Conservation (phyloP, 2,329 filamentous ascomycete genomes). For the Ilyonectria destructans region DNA sequence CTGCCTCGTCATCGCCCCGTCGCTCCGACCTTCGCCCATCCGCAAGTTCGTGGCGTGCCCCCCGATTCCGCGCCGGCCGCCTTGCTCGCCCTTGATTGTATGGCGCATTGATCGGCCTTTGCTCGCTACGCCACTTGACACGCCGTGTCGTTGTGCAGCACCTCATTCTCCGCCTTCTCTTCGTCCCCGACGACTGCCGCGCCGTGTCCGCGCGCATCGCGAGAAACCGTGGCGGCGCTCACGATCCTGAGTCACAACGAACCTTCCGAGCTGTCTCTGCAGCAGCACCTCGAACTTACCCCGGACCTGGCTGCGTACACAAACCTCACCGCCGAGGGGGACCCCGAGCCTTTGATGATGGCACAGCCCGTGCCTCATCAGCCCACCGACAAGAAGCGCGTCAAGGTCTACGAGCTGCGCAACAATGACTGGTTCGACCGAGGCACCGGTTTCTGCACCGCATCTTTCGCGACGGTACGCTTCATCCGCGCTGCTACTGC, state of each 20-base stretch:
- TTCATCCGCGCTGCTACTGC: slow-evolving; percentile 37
- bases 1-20: slow-evolving; percentile 26
- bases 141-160: slow-evolving; percentile 42
- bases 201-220: slow-evolving; percentile 51
- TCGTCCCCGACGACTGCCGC: slow-evolving; percentile 43
- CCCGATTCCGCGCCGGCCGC: slow-evolving; percentile 40
- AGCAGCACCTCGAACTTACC: slow-evolving; percentile 73
- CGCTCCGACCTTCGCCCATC: slow-evolving; percentile 38
- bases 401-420: slow-evolving; percentile 98
- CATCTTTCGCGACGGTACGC: slow-evolving; percentile 81
- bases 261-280: slow-evolving; percentile 70
- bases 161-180: slow-evolving; percentile 24
- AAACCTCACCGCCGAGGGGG: slow-evolving; percentile 67
- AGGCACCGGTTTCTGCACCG: slow-evolving; percentile 95
- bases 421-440: slow-evolving; percentile 99
- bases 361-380: slow-evolving; percentile 81
- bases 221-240: slow-evolving; percentile 70
- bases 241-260: slow-evolving; percentile 69
- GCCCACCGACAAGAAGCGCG: slow-evolving; percentile 80
- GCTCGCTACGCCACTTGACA: slow-evolving; percentile 41
- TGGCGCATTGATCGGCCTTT: slow-evolving; percentile 53
- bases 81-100: slow-evolving; percentile 45
- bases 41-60: slow-evolving; percentile 44
- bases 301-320: slow-evolving; percentile 68
- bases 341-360: slow-evolving; percentile 78